These are phyloP conservation scores for Turnera subulata DNA, from an alignment of 345 rosid genomes.

Conservation along the genomic window DNA sequence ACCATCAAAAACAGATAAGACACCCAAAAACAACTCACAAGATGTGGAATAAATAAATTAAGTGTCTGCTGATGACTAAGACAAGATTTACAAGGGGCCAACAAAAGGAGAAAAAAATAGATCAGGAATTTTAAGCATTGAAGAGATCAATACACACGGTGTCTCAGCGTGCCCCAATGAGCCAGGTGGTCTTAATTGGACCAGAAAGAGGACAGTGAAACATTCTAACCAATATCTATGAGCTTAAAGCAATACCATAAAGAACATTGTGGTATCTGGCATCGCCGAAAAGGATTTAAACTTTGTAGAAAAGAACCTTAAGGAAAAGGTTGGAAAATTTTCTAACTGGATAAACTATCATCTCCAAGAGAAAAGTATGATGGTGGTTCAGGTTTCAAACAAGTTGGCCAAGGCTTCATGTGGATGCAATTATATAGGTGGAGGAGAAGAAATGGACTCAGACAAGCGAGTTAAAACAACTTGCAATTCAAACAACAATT, in stretches of 20 bases:
- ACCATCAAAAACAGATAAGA: conserved; percentile 3
- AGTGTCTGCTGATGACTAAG: neutral
- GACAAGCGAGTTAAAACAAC: neutral
- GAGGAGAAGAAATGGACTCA: conserved; percentile 1
- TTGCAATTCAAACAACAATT: no score
- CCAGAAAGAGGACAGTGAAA: neutral
- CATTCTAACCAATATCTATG: no score
- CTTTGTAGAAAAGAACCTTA: neutral
- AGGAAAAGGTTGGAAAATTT: neutral
- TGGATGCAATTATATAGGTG: neutral
- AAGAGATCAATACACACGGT: neutral
- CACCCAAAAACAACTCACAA: neutral
- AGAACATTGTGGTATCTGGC: no score
- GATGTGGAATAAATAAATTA: neutral
- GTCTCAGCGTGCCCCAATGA: neutral
- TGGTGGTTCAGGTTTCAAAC: neutral
- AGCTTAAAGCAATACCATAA: no score
- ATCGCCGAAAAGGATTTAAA: no score
- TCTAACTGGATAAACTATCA: neutral
- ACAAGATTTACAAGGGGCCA: neutral
- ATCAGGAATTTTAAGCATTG: neutral
- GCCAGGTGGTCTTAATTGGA: neutral
- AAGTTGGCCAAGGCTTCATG: neutral
- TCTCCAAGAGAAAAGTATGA: neutral
- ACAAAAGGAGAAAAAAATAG: neutral